Base-by-base conservation (phyloP, 306 rosid species). In the Crataegus laevigata region DNA sequence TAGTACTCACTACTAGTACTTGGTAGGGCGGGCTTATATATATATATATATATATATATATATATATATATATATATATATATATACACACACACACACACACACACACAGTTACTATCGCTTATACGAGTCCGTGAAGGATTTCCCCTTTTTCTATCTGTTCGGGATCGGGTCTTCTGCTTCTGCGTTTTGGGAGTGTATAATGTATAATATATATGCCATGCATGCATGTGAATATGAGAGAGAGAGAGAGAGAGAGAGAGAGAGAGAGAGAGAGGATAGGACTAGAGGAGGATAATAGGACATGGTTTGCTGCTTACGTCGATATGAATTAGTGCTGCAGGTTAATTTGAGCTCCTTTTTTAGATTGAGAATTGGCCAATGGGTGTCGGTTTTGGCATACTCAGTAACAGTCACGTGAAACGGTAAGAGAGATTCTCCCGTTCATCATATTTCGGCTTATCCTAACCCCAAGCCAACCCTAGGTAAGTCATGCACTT, bases 61-160 rank as follows among this genome's bases (percentile, higher is more conserved):
- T n/a, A n/a, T 8, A 40, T 10, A 3, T 38, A 9, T 38, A 1
- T 34, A 6, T 34, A 34, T 6, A 32, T 32, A 32, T 32, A 32
- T 32, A 30, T 1, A 26, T 26, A n/a, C n/a, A n/a, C n/a, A n/a
- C n/a, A n/a, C n/a, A n/a, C n/a, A n/a, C n/a, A n/a, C n/a, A n/a
- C 28, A 26, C 28, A 26, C 28, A 38, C 10, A 38, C 0, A 38
- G 42, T 38, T 38, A 40, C 12, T 40, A 9, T 40, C 43, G 43
- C 18, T 81, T 76, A 72, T 47, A 66, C 75, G 6, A 75, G 92
- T 70, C 93, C 89, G 89, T 86, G 93, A 86, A 85, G 25, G 67
- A 38, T 52, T 63, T 63, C 24, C 6, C 14, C 13, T 30, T 63
- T 63, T 18, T 63, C 42, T 30, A 3, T 63, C 9, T 30, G 9